Evolutionary conservation across 176 grass and related monocot species (phyloP).

Genomic region (Miscanthus lutarioriparius): DNA sequence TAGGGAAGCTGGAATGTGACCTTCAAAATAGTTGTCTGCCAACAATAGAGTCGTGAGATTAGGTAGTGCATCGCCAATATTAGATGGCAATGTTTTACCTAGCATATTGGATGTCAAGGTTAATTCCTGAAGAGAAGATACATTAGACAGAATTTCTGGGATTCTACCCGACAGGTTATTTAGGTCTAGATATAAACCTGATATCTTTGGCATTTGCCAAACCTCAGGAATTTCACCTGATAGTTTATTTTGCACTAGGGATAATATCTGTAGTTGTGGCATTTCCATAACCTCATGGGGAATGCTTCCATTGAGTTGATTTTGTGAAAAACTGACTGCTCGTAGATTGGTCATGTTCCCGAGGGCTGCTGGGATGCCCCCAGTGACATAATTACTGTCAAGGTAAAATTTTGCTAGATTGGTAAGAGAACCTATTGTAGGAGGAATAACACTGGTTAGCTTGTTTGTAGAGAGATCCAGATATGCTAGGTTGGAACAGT

Average conservation of each 20-base stretch:
- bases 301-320: background rate
- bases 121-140: background rate
- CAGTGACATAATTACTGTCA: conserved; percentile 4
- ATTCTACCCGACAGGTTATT: background rate
- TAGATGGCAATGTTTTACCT: background rate
- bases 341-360: background rate
- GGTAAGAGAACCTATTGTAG: background rate
- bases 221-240: too few species aligned
- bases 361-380: conserved; percentile 18
- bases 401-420: background rate
- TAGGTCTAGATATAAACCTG: rapidly evolving
- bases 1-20: background rate
- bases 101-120: background rate
- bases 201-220: too few species aligned
- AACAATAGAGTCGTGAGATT: background rate
- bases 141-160: background rate
- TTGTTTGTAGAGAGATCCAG: background rate
- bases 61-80: conserved; percentile 24
- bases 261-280: background rate
- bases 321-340: background rate
- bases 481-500: background rate
- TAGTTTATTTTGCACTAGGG: too few species aligned
- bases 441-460: conserved; percentile 17
- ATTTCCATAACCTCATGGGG: background rate
- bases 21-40: background rate